Base-by-base conservation (phyloP, 176 grass and related monocot genomes). In the Musa beccarii region DNA sequence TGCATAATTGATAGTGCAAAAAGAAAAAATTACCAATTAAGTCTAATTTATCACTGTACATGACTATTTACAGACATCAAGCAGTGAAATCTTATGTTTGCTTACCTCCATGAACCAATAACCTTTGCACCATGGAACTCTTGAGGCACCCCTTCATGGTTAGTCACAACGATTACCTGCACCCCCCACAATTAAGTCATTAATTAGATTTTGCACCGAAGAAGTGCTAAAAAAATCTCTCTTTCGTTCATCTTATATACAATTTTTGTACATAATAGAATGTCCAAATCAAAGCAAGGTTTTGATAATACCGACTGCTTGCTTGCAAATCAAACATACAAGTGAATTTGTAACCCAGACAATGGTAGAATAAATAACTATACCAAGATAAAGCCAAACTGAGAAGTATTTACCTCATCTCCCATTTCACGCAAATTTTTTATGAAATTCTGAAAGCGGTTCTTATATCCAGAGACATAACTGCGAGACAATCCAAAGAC, bases 101-200 rank as follows among this genome's bases (percentile, higher is more conserved):
- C 54, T 83, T 94, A 99, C 95, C 95, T 99, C 88, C 95, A 91
- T 0, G 95, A 99, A 81, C 90, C 95, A 79, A 99, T 82, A 54
- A 99, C 83, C 76, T 99, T 99, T 71, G 95, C 95, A 63, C 95
- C 95, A 75, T 92, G 83, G 71, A 99, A 99, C 78, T 99, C 95
- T 64, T 99, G 80, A 59, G 95, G 95, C 13, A 86, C 95, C 78
- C 95, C 96, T 77, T 99, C 86, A 68, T 99, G 96, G 53, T 89
- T 99, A 15, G 96, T 99, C 59, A 99, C 91, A 13, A 99, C 96
- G 77, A 99, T 81, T 11, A 99, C 88, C 94, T 98, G 82, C 72
- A 59, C 25, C 49, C 51, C 54, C 50, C 23, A 65, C 52, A 66
- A 87, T 29, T 3, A 17, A 74, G 53, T 9, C 22, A 24, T 54